A percentile compares a stretch with the other conserved stretches of the same genome.
These are phyloP conservation scores for Acer yangbiense DNA, from an alignment of 345 rosid species.

Conservation along the genomic window DNA sequence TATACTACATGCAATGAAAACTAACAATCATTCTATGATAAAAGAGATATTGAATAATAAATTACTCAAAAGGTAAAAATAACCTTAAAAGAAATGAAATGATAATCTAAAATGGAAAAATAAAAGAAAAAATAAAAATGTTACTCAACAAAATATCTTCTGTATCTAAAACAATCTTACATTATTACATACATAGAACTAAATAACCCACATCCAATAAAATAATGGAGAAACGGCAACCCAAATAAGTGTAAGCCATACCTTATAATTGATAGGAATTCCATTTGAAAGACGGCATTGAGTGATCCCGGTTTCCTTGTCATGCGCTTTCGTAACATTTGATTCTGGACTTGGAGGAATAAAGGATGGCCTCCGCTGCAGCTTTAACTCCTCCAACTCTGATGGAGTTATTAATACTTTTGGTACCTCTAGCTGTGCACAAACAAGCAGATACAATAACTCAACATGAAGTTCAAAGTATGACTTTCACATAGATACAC, in stretches of 20 bases:
- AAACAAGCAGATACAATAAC: constrained; percentile 21
- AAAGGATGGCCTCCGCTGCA: constrained; percentile 67
- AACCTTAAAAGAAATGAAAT: background rate
- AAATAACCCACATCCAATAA: background rate
- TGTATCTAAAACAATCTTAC: constrained; percentile 8
- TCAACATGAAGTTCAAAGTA: constrained; percentile 18
- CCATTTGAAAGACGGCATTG: constrained; percentile 91
- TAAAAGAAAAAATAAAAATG: background rate
- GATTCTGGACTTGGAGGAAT: constrained; percentile 51
- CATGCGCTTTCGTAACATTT: constrained; percentile 60
- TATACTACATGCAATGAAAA: background rate
- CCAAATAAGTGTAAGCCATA: constrained; percentile 24
- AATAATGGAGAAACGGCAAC: background rate
- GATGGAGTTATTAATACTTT: constrained; percentile 71
- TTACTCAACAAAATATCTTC: background rate
- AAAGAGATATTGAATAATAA: background rate
- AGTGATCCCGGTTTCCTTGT: constrained; percentile 86
- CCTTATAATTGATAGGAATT: constrained; percentile 89
- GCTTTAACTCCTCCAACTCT: constrained; percentile 70
- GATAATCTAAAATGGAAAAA: background rate
- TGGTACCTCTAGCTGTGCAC: constrained; percentile 99
- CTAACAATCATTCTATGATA: background rate
- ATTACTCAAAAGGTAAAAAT: background rate
- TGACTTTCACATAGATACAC: constrained; percentile 17
- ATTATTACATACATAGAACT: background rate